Conservation (phyloP, 176 grass and related monocot genomes). For the Chrysopogon serrulatus region DNA sequence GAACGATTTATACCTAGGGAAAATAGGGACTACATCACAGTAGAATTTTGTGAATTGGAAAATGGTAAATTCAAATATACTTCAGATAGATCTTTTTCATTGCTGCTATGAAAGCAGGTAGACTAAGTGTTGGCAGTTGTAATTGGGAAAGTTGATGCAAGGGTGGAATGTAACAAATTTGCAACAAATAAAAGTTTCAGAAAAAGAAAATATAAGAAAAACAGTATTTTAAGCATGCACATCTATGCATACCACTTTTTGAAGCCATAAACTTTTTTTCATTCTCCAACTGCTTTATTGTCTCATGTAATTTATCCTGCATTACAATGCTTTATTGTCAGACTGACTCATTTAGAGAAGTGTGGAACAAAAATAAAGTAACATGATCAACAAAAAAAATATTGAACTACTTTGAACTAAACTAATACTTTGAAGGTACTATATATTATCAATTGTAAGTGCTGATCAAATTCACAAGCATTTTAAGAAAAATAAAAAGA, state of each 20-base stretch:
- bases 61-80: background rate
- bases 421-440: background rate
- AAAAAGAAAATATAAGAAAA: background rate
- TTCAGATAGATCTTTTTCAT: background rate
- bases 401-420: background rate
- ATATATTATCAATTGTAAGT: background rate
- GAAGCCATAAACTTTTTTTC: conserved; percentile 56
- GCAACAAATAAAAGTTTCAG: background rate
- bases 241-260: conserved; percentile 45
- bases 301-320: conserved; percentile 62
- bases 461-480: background rate
- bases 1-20: background rate
- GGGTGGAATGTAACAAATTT: background rate
- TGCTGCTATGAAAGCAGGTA: background rate
- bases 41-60: background rate
- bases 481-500: background rate
- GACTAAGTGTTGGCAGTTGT: background rate
- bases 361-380: background rate
- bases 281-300: conserved; percentile 53
- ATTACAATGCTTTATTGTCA: conserved; percentile 33
- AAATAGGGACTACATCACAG: background rate
- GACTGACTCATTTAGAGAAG: conserved; percentile 23
- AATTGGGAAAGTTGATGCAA: background rate
- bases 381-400: background rate
- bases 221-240: background rate